Conservation (phyloP, 2,329 filamentous ascomycete species). For the Aspergillus felis region DNA sequence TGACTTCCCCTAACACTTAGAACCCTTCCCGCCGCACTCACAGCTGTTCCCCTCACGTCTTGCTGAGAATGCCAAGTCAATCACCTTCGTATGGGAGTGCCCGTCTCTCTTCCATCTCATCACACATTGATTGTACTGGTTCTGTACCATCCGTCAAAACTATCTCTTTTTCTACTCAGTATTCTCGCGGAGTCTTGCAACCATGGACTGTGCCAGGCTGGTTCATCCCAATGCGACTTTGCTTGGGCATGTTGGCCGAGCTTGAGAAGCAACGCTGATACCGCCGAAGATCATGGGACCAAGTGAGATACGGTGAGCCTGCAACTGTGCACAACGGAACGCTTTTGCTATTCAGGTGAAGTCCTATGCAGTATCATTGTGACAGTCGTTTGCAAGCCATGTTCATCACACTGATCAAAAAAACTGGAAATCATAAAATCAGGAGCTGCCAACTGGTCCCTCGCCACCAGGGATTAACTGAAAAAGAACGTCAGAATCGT, state of each 20-base stretch:
- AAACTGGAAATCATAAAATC: conserved; percentile 12
- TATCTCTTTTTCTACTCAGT: neutral
- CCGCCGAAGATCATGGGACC: too few relatives aligned
- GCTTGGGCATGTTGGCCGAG: too few relatives aligned
- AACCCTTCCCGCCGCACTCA: neutral
- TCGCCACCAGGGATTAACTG: conserved; percentile 77
- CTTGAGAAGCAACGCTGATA: too few relatives aligned
- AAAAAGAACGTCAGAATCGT: neutral
- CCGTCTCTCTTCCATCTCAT: neutral
- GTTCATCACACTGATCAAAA: conserved; percentile 9
- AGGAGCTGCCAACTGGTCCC: conserved; percentile 51
- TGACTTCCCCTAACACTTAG: neutral
- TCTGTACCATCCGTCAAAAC: neutral
- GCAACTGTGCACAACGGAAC: neutral
- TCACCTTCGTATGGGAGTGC: neutral
- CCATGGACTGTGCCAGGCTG: neutral
- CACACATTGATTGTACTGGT: neutral
- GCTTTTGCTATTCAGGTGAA: conserved; percentile 8
- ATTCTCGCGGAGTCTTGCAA: neutral
- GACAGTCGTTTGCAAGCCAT: conserved; percentile 11
- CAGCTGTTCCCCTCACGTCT: neutral
- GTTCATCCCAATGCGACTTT: too few relatives aligned
- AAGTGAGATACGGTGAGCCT: neutral
- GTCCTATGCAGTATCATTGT: conserved; percentile 16
- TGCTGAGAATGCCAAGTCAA: neutral